Evolutionary conservation across 2,329 filamentous ascomycete species (phyloP).

Genomic region (Diaporthe helianthi): DNA sequence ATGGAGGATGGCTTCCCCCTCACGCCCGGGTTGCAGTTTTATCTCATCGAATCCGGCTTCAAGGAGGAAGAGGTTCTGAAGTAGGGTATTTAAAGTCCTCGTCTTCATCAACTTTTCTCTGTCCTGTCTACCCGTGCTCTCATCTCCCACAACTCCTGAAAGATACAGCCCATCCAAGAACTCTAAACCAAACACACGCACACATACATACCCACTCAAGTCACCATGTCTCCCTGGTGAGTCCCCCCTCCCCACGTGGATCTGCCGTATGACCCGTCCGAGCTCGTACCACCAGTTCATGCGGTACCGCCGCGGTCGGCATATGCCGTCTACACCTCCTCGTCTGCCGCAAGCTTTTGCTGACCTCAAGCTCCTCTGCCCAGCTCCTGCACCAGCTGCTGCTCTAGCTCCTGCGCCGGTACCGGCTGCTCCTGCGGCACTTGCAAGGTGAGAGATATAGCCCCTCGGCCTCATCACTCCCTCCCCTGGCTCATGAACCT

Average conservation of each 20-base stretch:
- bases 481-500: too few species aligned
- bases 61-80: not conserved
- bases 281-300: not conserved
- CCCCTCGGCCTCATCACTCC: not conserved
- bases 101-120: not conserved
- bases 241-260: not conserved
- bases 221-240: conserved; percentile 32
- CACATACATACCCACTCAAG: not conserved
- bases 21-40: not conserved
- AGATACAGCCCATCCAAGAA: conserved; percentile 5
- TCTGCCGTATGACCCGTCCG: not conserved
- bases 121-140: conserved; percentile 4
- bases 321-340: not conserved
- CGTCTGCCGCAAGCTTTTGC: not conserved
- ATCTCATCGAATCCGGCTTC: not conserved
- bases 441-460: conserved; percentile 31
- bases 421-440: conserved; percentile 29
- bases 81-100: conserved; percentile 20
- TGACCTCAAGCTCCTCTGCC: not conserved
- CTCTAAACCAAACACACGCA: not conserved
- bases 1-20: conserved; percentile 17
- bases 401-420: conserved; percentile 29
- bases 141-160: not conserved
- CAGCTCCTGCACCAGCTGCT: conserved; percentile 34
- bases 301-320: not conserved